Evolutionary conservation across 2,329 filamentous ascomycete species (phyloP).

Genomic region (Cladophialophora psammophila): DNA sequence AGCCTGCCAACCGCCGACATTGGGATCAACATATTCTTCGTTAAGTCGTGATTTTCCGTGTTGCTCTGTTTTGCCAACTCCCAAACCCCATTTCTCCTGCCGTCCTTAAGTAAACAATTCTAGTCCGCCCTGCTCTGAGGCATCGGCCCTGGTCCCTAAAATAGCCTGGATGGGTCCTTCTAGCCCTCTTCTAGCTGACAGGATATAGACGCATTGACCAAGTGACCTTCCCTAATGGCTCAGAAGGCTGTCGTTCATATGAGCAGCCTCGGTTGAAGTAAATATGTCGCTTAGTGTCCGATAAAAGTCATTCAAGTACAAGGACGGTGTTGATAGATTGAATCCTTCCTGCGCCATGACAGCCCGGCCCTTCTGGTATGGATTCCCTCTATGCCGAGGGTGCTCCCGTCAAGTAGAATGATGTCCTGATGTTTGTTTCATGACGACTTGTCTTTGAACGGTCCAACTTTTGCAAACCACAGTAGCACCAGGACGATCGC

Average conservation of each 20-base stretch:
- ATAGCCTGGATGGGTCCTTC: too few species aligned
- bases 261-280: not conserved
- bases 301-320: not conserved
- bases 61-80: not conserved
- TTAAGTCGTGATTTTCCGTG: conserved; percentile 3
- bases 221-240: too few species aligned
- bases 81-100: too few species aligned
- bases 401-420: not conserved
- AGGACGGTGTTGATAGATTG: not conserved
- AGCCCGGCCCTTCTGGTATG: not conserved
- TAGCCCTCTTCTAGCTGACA: too few species aligned
- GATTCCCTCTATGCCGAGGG: not conserved
- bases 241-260: not conserved
- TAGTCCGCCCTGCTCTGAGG: not conserved
- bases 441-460: conserved; percentile 26
- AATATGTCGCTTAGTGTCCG: not conserved
- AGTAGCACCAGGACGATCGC: conserved; percentile 33
- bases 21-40: conserved; percentile 1
- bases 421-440: not conserved
- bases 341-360: not conserved
- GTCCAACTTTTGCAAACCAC: conserved; percentile 33
- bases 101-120: not conserved
- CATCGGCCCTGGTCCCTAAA: not conserved
- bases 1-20: not conserved
- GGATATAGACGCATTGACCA: too few species aligned